Evolutionary conservation across 176 grass and related monocot genomes (phyloP).

Genomic region (Oryza punctata): DNA sequence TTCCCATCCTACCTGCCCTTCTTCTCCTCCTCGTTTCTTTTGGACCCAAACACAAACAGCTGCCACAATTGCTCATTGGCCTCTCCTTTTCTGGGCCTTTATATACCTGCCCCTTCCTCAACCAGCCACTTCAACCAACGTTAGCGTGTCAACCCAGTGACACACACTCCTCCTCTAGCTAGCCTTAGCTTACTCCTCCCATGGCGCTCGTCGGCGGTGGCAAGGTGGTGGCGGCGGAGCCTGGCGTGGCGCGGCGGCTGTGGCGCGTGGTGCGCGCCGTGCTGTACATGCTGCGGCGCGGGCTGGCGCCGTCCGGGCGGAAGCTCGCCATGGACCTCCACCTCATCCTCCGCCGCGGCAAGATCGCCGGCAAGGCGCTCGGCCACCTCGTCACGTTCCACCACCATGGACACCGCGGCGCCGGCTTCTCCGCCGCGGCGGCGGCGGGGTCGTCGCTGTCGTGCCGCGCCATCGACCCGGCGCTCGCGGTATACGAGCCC

Average conservation of each 20-base stretch:
- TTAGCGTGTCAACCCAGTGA: background rate
- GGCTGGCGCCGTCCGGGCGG: conserved; percentile 53
- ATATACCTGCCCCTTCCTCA: conserved; percentile 30
- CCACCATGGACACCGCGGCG: background rate
- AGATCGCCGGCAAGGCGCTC: conserved; percentile 72
- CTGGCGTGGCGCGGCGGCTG: conserved; percentile 52
- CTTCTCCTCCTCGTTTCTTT: background rate
- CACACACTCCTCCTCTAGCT: background rate
- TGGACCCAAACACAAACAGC: conserved; percentile 3
- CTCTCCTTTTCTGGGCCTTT: background rate
- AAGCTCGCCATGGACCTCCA: conserved; percentile 80
- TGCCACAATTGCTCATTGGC: background rate
- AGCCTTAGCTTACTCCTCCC: no score
- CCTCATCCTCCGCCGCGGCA: conserved; percentile 75
- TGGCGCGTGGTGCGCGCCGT: conserved; percentile 72
- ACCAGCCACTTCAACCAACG: background rate
- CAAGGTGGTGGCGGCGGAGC: background rate
- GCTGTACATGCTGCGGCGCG: conserved; percentile 70
- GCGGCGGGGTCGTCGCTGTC: conserved; percentile 15
- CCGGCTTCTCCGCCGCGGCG: background rate
- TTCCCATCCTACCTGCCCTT: background rate
- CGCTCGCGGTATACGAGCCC: conserved; percentile 51
- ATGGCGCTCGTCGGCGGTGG: conserved; percentile 13
- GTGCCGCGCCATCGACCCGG: conserved; percentile 44
- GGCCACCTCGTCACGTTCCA: conserved; percentile 56